Evolutionary conservation across 2,329 filamentous ascomycete species (phyloP), one percentile per base, ranked within the genome.

Genomic region (Cryphonectria naterciae): DNA sequence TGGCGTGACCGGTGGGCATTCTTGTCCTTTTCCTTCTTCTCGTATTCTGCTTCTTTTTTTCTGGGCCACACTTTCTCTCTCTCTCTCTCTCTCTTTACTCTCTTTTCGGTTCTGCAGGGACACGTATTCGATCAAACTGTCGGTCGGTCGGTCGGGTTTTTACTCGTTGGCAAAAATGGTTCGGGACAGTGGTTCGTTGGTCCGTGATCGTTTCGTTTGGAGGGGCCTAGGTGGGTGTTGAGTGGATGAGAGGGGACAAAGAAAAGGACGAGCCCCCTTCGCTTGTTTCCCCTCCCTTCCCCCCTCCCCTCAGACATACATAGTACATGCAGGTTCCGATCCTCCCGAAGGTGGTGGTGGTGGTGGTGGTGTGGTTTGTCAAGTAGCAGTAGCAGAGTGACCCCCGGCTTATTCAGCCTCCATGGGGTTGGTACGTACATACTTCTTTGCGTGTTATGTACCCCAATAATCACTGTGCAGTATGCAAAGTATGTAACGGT

Each of bases 1-100:
- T 78, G 68, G 78, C 81, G 73, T 80, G 67, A 10, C 72, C 72
- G 58, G 64, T 67, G 63, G 70, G 19, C 79, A 73, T 72, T 70
- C 17, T 52, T 68, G 70, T n/a, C 5, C 4, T 58, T 35, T 19
- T 58, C 35, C 2, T 58, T 19, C 1, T 56, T 56, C 49, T 22
- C 15, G 8, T 25, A 54, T 56, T 19, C 5, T 7, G 32, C 32
- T n/a, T 56, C 2, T 56, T 28, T 1, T 56, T 17, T 43, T 43
- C 15, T 43, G 41, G 13, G 41, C 41, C 41, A 43, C 41, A 17
- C 3, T 43, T n/a, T n/a, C n/a, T 49, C 22, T n/a, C 22, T n/a
- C n/a, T 11, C 2, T n/a, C 7, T 22, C 46, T n/a, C 10, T n/a
- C 46, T 49, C 37, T 49, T 5, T n/a, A 1, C n/a, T n/a, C 19